Conservation (phyloP, 1,284 basidiomycete species). For the Spongiforma sp. region DNA sequence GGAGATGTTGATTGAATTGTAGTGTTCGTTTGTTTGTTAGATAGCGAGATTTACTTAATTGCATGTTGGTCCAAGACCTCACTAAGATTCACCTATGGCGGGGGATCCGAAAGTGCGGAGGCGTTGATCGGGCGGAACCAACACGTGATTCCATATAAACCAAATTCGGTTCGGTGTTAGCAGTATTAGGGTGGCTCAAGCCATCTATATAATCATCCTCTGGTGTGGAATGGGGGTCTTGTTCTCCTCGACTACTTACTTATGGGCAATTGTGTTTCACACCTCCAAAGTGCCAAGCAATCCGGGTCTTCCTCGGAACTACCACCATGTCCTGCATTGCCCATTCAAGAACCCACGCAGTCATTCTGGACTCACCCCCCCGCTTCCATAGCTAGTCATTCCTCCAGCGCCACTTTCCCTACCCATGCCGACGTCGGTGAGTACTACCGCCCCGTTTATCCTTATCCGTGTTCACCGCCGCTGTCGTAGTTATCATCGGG, state of each 20-base stretch:
- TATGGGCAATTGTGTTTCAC: constrained; percentile 35
- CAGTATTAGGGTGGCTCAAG: too few relatives aligned
- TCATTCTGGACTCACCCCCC: constrained; percentile 53
- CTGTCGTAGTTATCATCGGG: constrained; percentile 48
- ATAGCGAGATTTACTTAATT: too few relatives aligned
- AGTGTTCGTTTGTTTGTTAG: too few relatives aligned
- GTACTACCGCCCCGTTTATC: constrained; percentile 1
- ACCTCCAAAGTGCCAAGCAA: constrained; percentile 9
- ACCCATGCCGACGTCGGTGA: constrained; percentile 45
- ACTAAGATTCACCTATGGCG: too few relatives aligned
- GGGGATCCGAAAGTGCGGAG: too few relatives aligned
- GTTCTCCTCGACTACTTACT: too few relatives aligned
- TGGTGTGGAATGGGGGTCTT: too few relatives aligned
- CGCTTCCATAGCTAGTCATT: constrained; percentile 39
- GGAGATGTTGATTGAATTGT: constrained; percentile 82
- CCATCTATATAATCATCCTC: too few relatives aligned
- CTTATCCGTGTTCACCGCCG: not conserved
- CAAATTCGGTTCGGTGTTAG: too few relatives aligned
- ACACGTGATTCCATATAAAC: too few relatives aligned
- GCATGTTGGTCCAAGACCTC: too few relatives aligned
- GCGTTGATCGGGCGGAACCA: too few relatives aligned
- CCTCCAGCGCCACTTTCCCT: constrained; percentile 37
- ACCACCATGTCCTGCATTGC: constrained; percentile 38
- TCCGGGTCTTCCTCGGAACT: not conserved
- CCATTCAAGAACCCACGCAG: constrained; percentile 45